Base-by-base conservation (phyloP, 208 protist genomes). In the Wallacemonas sp. region DNA sequence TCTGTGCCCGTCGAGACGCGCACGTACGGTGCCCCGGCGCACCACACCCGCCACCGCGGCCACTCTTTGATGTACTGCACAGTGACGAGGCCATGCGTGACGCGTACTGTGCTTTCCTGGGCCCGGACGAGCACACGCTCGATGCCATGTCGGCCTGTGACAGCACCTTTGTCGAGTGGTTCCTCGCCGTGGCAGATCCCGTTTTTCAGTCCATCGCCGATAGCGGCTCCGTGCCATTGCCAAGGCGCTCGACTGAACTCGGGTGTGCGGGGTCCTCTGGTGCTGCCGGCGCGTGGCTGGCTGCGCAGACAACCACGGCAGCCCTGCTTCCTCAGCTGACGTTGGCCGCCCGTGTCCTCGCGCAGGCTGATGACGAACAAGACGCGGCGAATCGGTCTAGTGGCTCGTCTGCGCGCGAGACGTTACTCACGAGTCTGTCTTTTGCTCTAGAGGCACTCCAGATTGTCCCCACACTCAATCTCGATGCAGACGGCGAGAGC, bases 131-230 rank as follows among this genome's bases (percentile, higher is more conserved):
- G 4, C n/a, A 19, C 30, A 3, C n/a, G 5, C 2, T 31, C 17
- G 51, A 58, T 22, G 51, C 51, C 9, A 58, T 58, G 51, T 6
- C 28, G 15, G 51, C 51, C 12, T 27, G 51, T n/a, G 51, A 34
- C 9, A n/a, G 17, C 8, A 19, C 41, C 17, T 58, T 58, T 27
- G 51, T 6, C 14, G 30, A 15, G 5, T 58, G 51, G 51, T 58
- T 58, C 41, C 30, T 24, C 31, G 41, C 51, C 51, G 51, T 58
- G 14, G 8, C 27, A 5, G 51, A 58, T n/a, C 51, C 51, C 3
- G 2, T 58, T 12, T 14, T 58, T 26, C 51, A 58, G 30, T 39
- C 30, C 9, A n/a, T 58, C 30, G 26, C 19, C 12, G 30, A 39
- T 4, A 39, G 15, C 17, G n/a, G 30, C 30, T 14, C 26, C 24